A percentile compares a stretch with the other conserved stretches of the same genome.
Evolutionary conservation across 2,329 filamentous ascomycete genomes (phyloP).

Genomic region (Cordyceps pruinosa): DNA sequence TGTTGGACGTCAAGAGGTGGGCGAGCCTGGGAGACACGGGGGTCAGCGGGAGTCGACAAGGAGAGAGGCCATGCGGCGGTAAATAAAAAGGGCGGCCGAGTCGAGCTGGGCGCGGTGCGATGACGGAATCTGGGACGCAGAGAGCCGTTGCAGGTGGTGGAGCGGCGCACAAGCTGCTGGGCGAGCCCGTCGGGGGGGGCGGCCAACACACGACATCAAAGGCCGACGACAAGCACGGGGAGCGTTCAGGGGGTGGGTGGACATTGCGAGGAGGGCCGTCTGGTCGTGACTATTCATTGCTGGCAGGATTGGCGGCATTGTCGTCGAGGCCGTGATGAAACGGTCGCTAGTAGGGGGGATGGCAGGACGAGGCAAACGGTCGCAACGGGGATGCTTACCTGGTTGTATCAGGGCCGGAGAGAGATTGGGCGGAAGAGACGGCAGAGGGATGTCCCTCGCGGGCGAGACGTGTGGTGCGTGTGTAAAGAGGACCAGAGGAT

Average conservation of each 20-base stretch:
- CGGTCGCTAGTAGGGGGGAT: too few species aligned
- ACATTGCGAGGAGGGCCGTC: too few species aligned
- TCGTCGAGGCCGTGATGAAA: too few species aligned
- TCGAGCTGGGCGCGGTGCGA: neutral
- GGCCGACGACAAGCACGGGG: neutral
- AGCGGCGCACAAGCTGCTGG: conserved; percentile 1
- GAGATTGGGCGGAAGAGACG: neutral
- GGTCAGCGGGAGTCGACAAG: neutral
- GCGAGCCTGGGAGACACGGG: neutral
- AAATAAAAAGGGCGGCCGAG: neutral
- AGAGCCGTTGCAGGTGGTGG: conserved; percentile 4
- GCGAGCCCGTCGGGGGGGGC: neutral
- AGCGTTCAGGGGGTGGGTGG: too few species aligned
- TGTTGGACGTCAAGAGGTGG: neutral
- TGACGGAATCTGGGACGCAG: neutral
- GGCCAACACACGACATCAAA: neutral
- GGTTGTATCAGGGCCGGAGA: neutral
- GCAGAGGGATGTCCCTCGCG: neutral
- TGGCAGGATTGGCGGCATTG: too few species aligned
- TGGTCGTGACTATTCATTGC: too few species aligned
- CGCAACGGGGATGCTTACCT: conserved; percentile 3
- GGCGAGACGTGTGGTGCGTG: neutral
- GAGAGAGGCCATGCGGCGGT: neutral
- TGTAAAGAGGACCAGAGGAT: neutral
- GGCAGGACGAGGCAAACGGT: conserved; percentile 3